A percentile compares a stretch with the other conserved stretches of the same genome.
Conservation (phyloP, 306 rosid species). For the Prunus dulcis region DNA sequence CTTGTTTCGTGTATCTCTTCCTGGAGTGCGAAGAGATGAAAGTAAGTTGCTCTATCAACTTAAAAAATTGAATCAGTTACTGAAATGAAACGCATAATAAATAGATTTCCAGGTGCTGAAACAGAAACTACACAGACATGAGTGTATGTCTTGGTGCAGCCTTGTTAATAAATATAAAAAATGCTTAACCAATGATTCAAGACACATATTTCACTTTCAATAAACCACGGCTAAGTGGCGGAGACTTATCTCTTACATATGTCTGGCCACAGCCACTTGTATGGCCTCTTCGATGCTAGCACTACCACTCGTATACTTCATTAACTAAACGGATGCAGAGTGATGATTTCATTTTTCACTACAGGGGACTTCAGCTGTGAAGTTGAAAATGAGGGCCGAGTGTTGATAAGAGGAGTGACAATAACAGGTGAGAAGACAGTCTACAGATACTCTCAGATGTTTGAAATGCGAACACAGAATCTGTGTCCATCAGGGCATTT, state of each 20-base stretch:
- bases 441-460: conserved; percentile 33
- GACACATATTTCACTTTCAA: no score
- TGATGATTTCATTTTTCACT: background rate
- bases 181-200: no score
- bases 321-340: background rate
- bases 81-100: background rate
- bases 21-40: conserved; percentile 39
- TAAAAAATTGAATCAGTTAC: background rate
- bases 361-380: conserved; percentile 43
- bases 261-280: no score
- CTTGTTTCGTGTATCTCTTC: conserved; percentile 35
- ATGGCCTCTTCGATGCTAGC: background rate
- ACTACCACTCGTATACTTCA: background rate
- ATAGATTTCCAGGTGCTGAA: background rate
- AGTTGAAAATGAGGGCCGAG: conserved; percentile 33
- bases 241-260: no score
- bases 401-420: conserved; percentile 35
- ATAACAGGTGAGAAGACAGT: conserved; percentile 38
- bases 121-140: background rate
- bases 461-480: conserved; percentile 42
- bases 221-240: no score
- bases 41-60: conserved; percentile 28
- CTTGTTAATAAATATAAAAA: background rate
- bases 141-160: background rate
- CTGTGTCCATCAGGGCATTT: conserved; percentile 41